phyloP scores from a whole-genome alignment of 352 stramenopile genomes.

The Pythium coloratum region DNA sequence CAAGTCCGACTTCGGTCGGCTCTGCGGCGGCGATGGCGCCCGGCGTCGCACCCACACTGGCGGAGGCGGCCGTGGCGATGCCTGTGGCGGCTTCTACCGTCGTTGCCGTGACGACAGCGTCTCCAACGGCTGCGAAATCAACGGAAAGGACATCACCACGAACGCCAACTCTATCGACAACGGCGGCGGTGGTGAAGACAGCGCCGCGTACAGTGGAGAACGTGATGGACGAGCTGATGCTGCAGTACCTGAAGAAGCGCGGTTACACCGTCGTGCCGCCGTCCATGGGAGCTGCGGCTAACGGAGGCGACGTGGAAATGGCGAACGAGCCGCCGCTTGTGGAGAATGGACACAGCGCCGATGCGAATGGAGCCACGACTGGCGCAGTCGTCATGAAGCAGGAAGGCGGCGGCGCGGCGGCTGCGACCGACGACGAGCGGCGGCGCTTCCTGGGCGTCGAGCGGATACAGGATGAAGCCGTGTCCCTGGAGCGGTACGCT shows the following conservation, averaged over 20 bases:
- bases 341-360: slow-evolving; percentile 9
- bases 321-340: slow-evolving; percentile 1
- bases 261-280: slow-evolving; percentile 48
- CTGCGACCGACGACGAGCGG: slow-evolving; percentile 29
- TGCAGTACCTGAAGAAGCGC: slow-evolving; percentile 60
- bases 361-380: slow-evolving; percentile 1
- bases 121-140: background rate
- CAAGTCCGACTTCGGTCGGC: slow-evolving; percentile 6
- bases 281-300: slow-evolving; percentile 11
- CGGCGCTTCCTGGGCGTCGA: slow-evolving; percentile 34
- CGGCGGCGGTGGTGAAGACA: background rate
- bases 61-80: background rate
- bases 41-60: slow-evolving; percentile 1
- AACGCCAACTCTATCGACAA: background rate
- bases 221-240: slow-evolving; percentile 67
- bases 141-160: background rate
- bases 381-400: slow-evolving; percentile 11
- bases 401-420: background rate
- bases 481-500: slow-evolving; percentile 61
- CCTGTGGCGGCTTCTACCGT: background rate
- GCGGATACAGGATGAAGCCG: slow-evolving; percentile 11
- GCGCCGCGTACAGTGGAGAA: slow-evolving; percentile 17
- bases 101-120: background rate
- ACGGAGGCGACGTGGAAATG: slow-evolving; percentile 24
- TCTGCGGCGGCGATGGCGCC: slow-evolving; percentile 4